Evolutionary conservation across 2,329 filamentous ascomycete genomes (phyloP), one percentile per base, ranked within the genome.

Genomic region (Keithomyces neogunnii): DNA sequence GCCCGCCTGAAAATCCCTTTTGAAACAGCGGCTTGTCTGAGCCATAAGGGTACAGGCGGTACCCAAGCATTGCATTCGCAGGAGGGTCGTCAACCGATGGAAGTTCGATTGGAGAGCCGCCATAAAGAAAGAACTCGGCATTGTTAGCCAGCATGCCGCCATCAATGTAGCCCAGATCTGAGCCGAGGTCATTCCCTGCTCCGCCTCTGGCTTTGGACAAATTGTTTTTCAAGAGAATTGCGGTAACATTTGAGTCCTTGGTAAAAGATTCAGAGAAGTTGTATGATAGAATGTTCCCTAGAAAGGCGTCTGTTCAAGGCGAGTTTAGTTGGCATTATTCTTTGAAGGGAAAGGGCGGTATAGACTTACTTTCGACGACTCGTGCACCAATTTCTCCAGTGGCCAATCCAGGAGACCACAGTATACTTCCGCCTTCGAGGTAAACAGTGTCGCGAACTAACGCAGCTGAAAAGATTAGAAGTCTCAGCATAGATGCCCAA

Each of bases 121-220:
- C 85, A 50, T 84, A 88, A 2, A 84, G 69, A 57, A 76, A 82
- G 59, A 82, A 82, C 53, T 85, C 75, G 47, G 75, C 67, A 52
- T 87, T 70, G 57, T 87, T 88, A 46, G 74, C 76, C 33, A 89
- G 75, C 68, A 88, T 77, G 6, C 72, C 78, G 2, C 85, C 85
- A 53, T 86, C 82, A 13, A 72, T 54, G 54, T 78, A 85, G 56
- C 78, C 78, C 0, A 81, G 81, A 0, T 73, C 72, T 44, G 76
- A 54, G 54, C 77, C 78, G 55, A 76, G 80, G 33, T 71, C 71
- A 19, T 74, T 80, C n/a, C 73, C 73, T 3, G 65, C 64, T 3
- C 70, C 70, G 5, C 74, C 70, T 0, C 63, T 53, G 0, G 71
- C 72, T 55, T 81, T 84, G 2, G 73, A 68, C 38, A 78, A 61